A percentile compares a stretch with the other conserved stretches of the same genome.
Conservation (phyloP, 2,329 filamentous ascomycete species). For the Penicillium vulpinum region DNA sequence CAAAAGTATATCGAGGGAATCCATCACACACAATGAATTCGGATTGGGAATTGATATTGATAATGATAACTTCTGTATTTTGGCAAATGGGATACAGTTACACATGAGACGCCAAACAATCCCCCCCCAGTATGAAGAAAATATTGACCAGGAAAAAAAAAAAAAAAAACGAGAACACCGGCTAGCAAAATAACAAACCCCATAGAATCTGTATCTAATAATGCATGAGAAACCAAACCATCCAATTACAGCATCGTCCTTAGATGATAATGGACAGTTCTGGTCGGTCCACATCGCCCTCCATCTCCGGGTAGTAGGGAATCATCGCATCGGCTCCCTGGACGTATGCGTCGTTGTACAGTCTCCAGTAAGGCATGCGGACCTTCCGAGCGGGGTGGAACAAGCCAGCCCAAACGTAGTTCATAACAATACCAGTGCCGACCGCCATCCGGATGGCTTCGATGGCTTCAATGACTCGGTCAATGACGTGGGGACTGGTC, state of each 20-base stretch:
- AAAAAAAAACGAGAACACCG: constrained; percentile 19
- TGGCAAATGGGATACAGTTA: constrained; percentile 26
- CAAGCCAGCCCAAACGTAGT: constrained; percentile 96
- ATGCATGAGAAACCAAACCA: constrained; percentile 22
- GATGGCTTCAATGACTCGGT: constrained; percentile 95
- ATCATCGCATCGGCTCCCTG: constrained; percentile 92
- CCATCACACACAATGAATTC: background rate
- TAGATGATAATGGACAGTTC: constrained; percentile 83
- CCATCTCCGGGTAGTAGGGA: constrained; percentile 87
- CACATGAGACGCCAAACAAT: constrained; percentile 24
- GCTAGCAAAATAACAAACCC: constrained; percentile 21
- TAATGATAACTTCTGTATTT: constrained; percentile 16
- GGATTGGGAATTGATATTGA: background rate
- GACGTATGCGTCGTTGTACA: constrained; percentile 97
- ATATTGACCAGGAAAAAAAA: constrained; percentile 9
- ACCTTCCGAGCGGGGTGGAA: constrained; percentile 98
- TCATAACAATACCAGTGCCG: constrained; percentile 88
- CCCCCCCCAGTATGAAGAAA: constrained; percentile 17
- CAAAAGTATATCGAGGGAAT: background rate
- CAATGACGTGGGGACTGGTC: constrained; percentile 96
- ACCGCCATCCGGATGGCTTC: constrained; percentile 93
- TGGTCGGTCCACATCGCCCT: constrained; percentile 75
- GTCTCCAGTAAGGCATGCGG: constrained; percentile 87
- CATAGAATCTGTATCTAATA: constrained; percentile 17
- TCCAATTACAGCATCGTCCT: constrained; percentile 27